phyloP scores from a whole-genome alignment of 768 basidiomycete species.

The Sistotremastrum suecicum region DNA sequence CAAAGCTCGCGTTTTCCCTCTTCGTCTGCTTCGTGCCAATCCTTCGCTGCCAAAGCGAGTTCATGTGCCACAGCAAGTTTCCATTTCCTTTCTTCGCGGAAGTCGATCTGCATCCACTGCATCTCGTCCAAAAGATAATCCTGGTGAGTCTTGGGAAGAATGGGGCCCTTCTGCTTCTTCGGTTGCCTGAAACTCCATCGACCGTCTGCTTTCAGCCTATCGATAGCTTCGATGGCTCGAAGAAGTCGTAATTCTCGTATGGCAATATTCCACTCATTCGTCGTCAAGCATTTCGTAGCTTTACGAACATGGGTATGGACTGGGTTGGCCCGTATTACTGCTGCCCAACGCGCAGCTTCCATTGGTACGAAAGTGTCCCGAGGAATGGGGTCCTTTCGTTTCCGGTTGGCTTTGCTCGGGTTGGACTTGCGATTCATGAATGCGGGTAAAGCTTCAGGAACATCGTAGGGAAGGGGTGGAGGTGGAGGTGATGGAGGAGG shows the following conservation, averaged over 20 bases:
- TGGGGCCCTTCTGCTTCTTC: slow-evolving; percentile 79
- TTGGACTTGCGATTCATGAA: slow-evolving; percentile 40
- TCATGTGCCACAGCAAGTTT: slow-evolving; percentile 77
- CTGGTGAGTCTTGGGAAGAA: slow-evolving; percentile 76
- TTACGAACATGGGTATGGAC: slow-evolving; percentile 54
- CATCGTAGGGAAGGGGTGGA: slow-evolving; percentile 2
- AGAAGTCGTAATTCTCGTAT: slow-evolving; percentile 65
- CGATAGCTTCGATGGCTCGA: slow-evolving; percentile 74
- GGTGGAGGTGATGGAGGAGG: not conserved
- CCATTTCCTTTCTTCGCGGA: slow-evolving; percentile 89
- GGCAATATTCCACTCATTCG: slow-evolving; percentile 72
- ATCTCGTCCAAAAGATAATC: slow-evolving; percentile 95
- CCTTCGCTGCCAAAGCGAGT: slow-evolving; percentile 66
- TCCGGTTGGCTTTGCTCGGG: slow-evolving; percentile 29
- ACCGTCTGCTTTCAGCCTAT: slow-evolving; percentile 62
- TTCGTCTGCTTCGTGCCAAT: slow-evolving; percentile 77
- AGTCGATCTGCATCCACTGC: slow-evolving; percentile 97
- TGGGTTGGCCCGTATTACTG: slow-evolving; percentile 63
- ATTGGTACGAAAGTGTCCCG: slow-evolving; percentile 52
- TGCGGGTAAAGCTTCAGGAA: slow-evolving; percentile 27
- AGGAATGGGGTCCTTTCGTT: slow-evolving; percentile 37
- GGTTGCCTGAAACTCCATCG: slow-evolving; percentile 92
- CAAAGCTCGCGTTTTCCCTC: slow-evolving; percentile 53
- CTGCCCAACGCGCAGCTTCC: slow-evolving; percentile 55
- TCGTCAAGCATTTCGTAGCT: slow-evolving; percentile 65